These are phyloP conservation scores for Penicillium decumbens DNA, from an alignment of 2,329 filamentous ascomycete species.

Conservation along the genomic window DNA sequence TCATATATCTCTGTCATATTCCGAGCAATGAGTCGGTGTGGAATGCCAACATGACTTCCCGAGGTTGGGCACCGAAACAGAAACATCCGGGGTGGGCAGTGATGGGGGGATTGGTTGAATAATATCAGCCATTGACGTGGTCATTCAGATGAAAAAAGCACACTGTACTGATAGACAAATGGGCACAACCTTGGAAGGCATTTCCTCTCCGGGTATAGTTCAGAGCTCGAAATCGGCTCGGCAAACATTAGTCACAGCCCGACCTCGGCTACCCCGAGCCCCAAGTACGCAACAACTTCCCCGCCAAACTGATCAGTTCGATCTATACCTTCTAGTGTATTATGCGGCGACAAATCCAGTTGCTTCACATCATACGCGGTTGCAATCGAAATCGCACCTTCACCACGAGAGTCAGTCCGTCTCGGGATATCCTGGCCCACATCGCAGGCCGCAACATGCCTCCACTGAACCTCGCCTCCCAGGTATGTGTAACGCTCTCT, in stretches of 20 bases:
- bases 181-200: neutral
- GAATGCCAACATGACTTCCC: neutral
- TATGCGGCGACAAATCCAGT: constrained; percentile 5
- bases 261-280: neutral
- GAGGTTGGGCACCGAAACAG: neutral
- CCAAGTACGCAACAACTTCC: no score
- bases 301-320: neutral
- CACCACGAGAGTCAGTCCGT: neutral
- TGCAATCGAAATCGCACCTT: constrained; percentile 1
- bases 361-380: constrained; percentile 2
- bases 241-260: neutral
- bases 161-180: constrained; percentile 13
- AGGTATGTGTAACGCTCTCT: constrained; percentile 19
- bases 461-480: constrained; percentile 23
- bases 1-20: neutral
- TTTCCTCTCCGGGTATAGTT: neutral
- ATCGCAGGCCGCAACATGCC: constrained; percentile 17
- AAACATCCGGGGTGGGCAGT: neutral
- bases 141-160: constrained; percentile 2
- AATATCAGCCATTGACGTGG: constrained; percentile 3
- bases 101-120: neutral
- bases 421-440: neutral
- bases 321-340: neutral
- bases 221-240: neutral
- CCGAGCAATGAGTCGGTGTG: neutral